Evolutionary conservation across 106 monocot genomes (phyloP).

Genomic region (Dioscorea alata): DNA sequence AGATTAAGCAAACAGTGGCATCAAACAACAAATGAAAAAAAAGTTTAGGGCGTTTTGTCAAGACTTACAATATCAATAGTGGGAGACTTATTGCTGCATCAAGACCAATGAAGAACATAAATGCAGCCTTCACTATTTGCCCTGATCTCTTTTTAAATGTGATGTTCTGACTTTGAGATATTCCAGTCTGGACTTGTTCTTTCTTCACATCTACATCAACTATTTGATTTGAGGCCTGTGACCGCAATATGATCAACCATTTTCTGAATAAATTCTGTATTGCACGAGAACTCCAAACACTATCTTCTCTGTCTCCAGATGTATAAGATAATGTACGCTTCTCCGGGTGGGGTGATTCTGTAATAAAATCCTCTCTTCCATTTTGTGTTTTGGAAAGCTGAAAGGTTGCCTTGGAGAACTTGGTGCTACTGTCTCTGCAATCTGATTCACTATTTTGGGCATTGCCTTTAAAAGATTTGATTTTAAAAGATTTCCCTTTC

Average conservation of each 20-base stretch:
- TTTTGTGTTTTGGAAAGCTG: slow-evolving; percentile 28
- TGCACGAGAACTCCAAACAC: slow-evolving; percentile 22
- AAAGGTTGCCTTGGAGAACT: slow-evolving; percentile 24
- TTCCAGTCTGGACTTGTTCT: slow-evolving; percentile 10
- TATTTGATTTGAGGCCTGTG: slow-evolving; percentile 22
- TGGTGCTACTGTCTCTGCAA: slow-evolving; percentile 22
- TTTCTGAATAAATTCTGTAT: slow-evolving; percentile 48
- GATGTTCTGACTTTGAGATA: slow-evolving; percentile 10
- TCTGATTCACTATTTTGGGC: slow-evolving; percentile 32
- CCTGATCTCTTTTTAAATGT: slow-evolving; percentile 4
- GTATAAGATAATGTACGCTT: slow-evolving; percentile 23
- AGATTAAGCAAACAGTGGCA: no score
- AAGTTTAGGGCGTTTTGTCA: neutral
- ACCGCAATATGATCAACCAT: slow-evolving; percentile 44
- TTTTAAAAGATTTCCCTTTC: slow-evolving; percentile 35
- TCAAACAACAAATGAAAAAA: neutral
- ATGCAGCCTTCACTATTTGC: slow-evolving; percentile 24
- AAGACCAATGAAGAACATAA: slow-evolving; percentile 32
- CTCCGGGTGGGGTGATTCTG: slow-evolving; percentile 31
- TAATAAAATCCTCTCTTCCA: slow-evolving; percentile 30
- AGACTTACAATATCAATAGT: slow-evolving; percentile 57
- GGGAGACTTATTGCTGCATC: slow-evolving; percentile 61
- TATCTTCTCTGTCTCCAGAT: slow-evolving; percentile 21
- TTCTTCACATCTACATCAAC: slow-evolving; percentile 14
- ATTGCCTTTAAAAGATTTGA: slow-evolving; percentile 54